Evolutionary conservation across 192 early-diverging fungal genomes (phyloP), one percentile per base, ranked within the genome.

Genomic region (Chytriomyces hyalinus): DNA sequence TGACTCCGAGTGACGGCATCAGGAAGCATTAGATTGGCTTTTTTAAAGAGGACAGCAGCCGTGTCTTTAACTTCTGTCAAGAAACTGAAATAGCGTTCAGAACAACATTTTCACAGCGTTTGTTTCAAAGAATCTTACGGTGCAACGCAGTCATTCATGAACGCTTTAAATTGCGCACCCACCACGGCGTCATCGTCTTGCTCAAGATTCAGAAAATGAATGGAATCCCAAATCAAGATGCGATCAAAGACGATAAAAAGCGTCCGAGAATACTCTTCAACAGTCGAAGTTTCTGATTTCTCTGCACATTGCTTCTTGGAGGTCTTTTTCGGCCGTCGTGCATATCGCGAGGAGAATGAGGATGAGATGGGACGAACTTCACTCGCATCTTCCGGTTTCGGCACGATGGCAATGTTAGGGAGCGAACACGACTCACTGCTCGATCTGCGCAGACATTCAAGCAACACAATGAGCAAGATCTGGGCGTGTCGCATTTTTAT

Each of bases 161-260:
- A 73, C 15, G 10, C 53, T 10, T 49, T 53, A 73, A 73, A 73
- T 9, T 63, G 57, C 7, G 17, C 45, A 22, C 71, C 61, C 10
- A 61, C 53, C 20, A 26, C 71, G 9, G 26, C 22, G 17, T 49
- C 61, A 15, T 49, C 47, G 20, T 73, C 26, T 11, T 73, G 20
- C 46, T 73, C 71, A n/a, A 61, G 60, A 7, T 13, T 20, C 20
- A 28, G 43, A 26, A 63, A 73, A 45, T 47, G 48, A 4, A 73
- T 20, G 4, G 71, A 61, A 22, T 73, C 71, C 71, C 71, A 73
- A 63, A 73, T 73, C 71, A 73, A 45, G 7, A 61, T 44, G 6
- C 71, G 71, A 49, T 73, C 71, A 63, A 73, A 73, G 59, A 73
- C n/a, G 7, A 62, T n/a, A 6, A 47, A 53, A 8, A 62, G 7